Conservation (phyloP, 257 asterid genomes). For the Orobanche coerulescens region DNA sequence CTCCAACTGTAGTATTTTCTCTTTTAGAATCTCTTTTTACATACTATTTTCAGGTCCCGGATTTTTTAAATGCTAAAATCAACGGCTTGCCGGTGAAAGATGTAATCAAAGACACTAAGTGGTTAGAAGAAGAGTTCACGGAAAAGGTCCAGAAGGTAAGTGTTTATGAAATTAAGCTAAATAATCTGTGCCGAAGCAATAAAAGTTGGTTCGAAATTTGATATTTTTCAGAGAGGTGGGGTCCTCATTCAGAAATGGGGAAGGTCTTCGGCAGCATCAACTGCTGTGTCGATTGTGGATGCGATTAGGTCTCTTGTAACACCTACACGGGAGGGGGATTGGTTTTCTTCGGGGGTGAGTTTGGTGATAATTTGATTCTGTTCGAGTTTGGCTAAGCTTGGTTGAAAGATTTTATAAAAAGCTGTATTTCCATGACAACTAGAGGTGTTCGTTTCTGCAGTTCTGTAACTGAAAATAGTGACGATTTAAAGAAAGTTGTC, state of each 20-base stretch:
- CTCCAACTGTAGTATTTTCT: background rate
- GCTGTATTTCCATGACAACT: too few species aligned
- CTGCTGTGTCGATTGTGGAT: conserved; percentile 79
- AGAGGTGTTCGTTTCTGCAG: too few species aligned
- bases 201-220: background rate
- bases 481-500: too few species aligned
- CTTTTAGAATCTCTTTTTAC: background rate
- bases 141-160: conserved; percentile 77
- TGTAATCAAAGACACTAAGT: conserved; percentile 67
- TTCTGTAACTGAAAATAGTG: too few species aligned
- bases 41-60: conserved; percentile 66
- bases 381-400: background rate
- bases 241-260: conserved; percentile 96
- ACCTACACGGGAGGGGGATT: conserved; percentile 91
- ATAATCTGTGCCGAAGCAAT: background rate
- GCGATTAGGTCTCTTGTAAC: conserved; percentile 86
- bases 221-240: conserved; percentile 79
- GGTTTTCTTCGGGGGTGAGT: conserved; percentile 95
- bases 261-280: conserved; percentile 98
- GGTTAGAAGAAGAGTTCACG: conserved; percentile 96
- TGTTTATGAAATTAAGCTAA: background rate
- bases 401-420: background rate
- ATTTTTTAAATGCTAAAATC: conserved; percentile 82
- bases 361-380: background rate
- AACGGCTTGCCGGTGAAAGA: conserved; percentile 73